A percentile compares a stretch with the other conserved stretches of the same genome.
Conservation (phyloP, 2,329 filamentous ascomycete genomes). For the Alternaria atra region DNA sequence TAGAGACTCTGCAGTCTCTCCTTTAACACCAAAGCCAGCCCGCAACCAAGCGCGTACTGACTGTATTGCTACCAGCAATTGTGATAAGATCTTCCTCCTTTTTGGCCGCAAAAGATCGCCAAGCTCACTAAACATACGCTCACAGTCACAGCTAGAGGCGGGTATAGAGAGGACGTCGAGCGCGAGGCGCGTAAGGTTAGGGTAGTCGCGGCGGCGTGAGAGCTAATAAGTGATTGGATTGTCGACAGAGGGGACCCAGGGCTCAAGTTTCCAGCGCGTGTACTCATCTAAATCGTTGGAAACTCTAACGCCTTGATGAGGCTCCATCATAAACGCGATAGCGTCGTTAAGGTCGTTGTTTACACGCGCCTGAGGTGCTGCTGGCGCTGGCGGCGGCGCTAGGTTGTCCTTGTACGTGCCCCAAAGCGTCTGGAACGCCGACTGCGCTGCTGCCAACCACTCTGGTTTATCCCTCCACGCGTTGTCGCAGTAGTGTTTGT, state of each 20-base stretch:
- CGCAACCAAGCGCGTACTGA: slow-evolving; percentile 9
- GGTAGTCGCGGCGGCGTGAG: not conserved
- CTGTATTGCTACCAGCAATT: slow-evolving; percentile 13
- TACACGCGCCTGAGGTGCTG: too few species aligned
- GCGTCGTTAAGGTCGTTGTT: too few species aligned
- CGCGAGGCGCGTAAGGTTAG: not conserved
- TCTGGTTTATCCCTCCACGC: too few species aligned
- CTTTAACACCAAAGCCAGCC: slow-evolving; percentile 5
- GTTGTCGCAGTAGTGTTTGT: too few species aligned
- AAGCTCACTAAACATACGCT: slow-evolving; percentile 10
- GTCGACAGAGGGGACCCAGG: slow-evolving; percentile 1
- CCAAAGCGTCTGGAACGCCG: too few species aligned
- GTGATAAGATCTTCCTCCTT: slow-evolving; percentile 1
- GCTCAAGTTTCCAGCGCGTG: slow-evolving; percentile 2
- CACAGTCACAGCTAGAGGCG: not conserved
- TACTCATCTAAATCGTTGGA: too few species aligned
- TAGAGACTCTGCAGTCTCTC: slow-evolving; percentile 11
- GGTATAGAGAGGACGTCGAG: not conserved
- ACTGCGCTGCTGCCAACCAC: too few species aligned
- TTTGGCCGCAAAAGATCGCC: slow-evolving; percentile 10
- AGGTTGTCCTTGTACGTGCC: too few species aligned
- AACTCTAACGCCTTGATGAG: too few species aligned
- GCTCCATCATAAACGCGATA: too few species aligned
- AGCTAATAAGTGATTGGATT: slow-evolving; percentile 2
- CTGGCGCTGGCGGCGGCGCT: too few species aligned